These are phyloP conservation scores for Xylaria arbuscula DNA, from an alignment of 2,329 filamentous ascomycete genomes.

Conservation along the genomic window DNA sequence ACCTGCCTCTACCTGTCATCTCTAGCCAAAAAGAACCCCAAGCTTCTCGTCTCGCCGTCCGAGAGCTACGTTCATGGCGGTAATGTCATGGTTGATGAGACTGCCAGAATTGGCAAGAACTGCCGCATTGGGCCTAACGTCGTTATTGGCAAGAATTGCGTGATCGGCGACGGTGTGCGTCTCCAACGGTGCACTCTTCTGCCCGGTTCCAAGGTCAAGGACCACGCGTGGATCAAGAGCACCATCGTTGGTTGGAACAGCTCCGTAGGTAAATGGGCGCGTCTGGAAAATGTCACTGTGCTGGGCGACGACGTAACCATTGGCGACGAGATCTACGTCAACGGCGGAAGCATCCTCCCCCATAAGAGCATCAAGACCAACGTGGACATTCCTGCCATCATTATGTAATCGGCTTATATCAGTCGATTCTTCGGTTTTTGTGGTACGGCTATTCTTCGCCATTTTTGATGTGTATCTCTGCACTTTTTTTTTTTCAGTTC, in stretches of 20 bases:
- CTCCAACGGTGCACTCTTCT: conserved; percentile 93
- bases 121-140: conserved; percentile 98
- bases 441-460: conserved; percentile 8
- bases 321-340: conserved; percentile 98
- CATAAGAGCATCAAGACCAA: conserved; percentile 99
- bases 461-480: conserved; percentile 43
- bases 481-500: conserved; percentile 31
- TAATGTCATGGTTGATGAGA: conserved; percentile 94
- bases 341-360: conserved; percentile 92
- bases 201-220: conserved; percentile 92
- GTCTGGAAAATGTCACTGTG: conserved; percentile 97
- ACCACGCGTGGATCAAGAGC: conserved; percentile 98
- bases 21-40: conserved; percentile 87
- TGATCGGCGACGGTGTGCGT: conserved; percentile 92
- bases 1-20: conserved; percentile 97
- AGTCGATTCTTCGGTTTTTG: conserved; percentile 6
- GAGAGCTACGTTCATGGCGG: conserved; percentile 89
- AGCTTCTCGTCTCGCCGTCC: conserved; percentile 78
- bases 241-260: conserved; percentile 99
- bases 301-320: conserved; percentile 98
- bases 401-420: conserved; percentile 65
- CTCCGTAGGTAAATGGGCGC: conserved; percentile 93
- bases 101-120: conserved; percentile 97
- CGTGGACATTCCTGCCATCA: conserved; percentile 81
- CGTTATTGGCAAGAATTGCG: conserved; percentile 91